Evolutionary conservation across 164 flowering plant genomes (phyloP).

Genomic region (Aristolochia fimbriata): DNA sequence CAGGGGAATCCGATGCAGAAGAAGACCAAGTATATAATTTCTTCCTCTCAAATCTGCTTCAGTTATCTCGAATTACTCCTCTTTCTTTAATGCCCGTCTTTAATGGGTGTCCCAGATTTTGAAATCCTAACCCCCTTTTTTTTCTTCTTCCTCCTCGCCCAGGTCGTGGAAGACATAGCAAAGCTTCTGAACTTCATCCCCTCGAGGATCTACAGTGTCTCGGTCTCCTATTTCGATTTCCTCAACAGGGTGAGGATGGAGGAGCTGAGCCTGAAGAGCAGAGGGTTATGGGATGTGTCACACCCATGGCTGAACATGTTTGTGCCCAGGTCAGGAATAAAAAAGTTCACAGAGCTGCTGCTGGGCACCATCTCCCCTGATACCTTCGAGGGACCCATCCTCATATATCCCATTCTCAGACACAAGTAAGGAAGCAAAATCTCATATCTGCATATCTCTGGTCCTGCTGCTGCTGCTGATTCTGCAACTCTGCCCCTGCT

Average conservation of each 20-base stretch:
- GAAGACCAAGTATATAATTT: constrained; percentile 14
- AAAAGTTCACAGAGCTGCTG: constrained; percentile 20
- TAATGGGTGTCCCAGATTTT: not conserved
- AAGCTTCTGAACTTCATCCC: constrained; percentile 18
- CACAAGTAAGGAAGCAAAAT: constrained; percentile 24
- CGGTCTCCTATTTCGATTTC: constrained; percentile 31
- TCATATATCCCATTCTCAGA: constrained; percentile 25
- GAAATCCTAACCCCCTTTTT: constrained; percentile 1
- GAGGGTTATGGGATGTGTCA: constrained; percentile 36
- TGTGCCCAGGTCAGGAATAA: constrained; percentile 27
- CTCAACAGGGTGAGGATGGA: constrained; percentile 27
- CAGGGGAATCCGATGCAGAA: constrained; percentile 13
- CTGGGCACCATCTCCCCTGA: constrained; percentile 21
- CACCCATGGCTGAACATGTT: constrained; percentile 46
- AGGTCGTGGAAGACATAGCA: constrained; percentile 20
- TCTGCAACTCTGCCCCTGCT: not conserved
- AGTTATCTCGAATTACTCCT: not conserved
- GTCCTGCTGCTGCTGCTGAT: not conserved
- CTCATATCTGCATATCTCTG: not conserved
- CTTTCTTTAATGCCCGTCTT: not conserved
- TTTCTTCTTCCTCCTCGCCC: not conserved
- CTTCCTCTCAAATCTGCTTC: not conserved
- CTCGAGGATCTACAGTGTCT: constrained; percentile 12
- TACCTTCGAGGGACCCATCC: constrained; percentile 24
- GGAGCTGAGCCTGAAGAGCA: constrained; percentile 18